These are phyloP conservation scores for Stemphylium vesicarium DNA, from an alignment of 2,329 filamentous ascomycete genomes.

Conservation along the genomic window DNA sequence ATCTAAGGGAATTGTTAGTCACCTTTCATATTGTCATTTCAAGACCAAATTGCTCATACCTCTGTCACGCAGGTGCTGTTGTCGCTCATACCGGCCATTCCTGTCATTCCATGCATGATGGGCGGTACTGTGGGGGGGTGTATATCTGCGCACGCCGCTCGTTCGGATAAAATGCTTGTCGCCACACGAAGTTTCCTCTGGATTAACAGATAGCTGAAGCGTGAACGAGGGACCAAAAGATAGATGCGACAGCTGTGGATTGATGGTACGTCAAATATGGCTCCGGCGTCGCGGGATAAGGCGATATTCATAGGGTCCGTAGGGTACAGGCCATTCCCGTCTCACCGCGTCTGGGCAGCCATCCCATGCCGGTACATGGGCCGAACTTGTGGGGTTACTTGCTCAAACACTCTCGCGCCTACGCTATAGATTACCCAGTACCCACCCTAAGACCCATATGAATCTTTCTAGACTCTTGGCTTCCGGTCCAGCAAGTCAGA, in stretches of 20 bases:
- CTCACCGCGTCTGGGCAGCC: constrained; percentile 9
- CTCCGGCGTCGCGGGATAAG: constrained; percentile 2
- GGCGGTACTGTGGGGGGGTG: constrained; percentile 3
- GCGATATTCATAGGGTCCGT: constrained; percentile 19
- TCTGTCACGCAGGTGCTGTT: constrained; percentile 49
- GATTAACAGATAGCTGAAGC: not conserved
- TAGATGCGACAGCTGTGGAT: not conserved
- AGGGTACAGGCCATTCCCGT: constrained; percentile 6
- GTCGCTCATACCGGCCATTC: constrained; percentile 17
- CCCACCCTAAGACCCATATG: constrained; percentile 5
- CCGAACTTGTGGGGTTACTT: constrained; percentile 38
- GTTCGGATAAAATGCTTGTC: not conserved
- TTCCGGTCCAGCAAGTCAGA: constrained; percentile 1
- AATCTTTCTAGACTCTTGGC: constrained; percentile 27
- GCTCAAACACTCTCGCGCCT: constrained; percentile 39
- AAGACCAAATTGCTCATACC: constrained; percentile 27
- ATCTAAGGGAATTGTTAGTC: constrained; percentile 59
- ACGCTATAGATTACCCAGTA: not conserved
- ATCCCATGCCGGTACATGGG: constrained; percentile 9
- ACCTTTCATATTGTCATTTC: not conserved
- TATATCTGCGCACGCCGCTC: constrained; percentile 2
- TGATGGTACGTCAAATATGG: not conserved
- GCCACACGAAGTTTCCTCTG: not conserved
- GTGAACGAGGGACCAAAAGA: not conserved
- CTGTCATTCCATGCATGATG: constrained; percentile 25